Conservation (phyloP, 2,329 filamentous ascomycete genomes). For the Fusarium pininemorale region DNA sequence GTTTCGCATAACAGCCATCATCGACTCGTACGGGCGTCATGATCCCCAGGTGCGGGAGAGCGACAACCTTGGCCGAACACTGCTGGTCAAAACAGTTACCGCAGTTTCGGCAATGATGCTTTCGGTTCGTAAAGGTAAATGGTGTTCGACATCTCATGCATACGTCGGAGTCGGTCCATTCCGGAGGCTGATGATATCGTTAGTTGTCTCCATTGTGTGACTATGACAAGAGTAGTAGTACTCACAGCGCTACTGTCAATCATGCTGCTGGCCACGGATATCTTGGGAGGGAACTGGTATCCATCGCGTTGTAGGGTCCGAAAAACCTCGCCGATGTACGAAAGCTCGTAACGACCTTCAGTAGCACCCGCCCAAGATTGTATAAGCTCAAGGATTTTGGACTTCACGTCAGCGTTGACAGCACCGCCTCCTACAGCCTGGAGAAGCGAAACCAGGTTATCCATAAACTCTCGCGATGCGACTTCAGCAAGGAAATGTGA, state of each 20-base stretch:
- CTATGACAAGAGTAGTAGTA: constrained; percentile 30
- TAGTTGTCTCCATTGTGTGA: not conserved
- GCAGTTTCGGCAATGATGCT: constrained; percentile 98
- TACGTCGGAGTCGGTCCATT: constrained; percentile 97
- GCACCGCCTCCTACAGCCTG: constrained; percentile 79
- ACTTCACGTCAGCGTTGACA: constrained; percentile 84
- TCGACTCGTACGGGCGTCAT: constrained; percentile 91
- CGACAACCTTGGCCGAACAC: constrained; percentile 88
- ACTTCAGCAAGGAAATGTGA: constrained; percentile 95
- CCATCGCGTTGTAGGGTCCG: constrained; percentile 83
- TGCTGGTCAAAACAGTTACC: constrained; percentile 97
- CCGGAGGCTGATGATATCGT: constrained; percentile 73
- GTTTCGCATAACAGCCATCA: constrained; percentile 91
- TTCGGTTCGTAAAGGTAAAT: constrained; percentile 98
- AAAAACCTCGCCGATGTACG: constrained; percentile 91
- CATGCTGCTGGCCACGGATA: constrained; percentile 94
- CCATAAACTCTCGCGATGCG: constrained; percentile 97
- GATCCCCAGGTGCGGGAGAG: constrained; percentile 92
- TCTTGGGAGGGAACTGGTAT: constrained; percentile 87
- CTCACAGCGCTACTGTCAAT: constrained; percentile 93
- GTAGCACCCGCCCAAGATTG: constrained; percentile 93
- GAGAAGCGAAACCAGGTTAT: constrained; percentile 90
- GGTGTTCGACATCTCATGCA: constrained; percentile 97
- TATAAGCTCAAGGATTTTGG: constrained; percentile 91
- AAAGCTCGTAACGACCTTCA: constrained; percentile 82